A percentile compares a stretch with the other conserved stretches of the same genome.
Evolutionary conservation across 345 rosid species (phyloP).

Genomic region (Anacardium occidentale): DNA sequence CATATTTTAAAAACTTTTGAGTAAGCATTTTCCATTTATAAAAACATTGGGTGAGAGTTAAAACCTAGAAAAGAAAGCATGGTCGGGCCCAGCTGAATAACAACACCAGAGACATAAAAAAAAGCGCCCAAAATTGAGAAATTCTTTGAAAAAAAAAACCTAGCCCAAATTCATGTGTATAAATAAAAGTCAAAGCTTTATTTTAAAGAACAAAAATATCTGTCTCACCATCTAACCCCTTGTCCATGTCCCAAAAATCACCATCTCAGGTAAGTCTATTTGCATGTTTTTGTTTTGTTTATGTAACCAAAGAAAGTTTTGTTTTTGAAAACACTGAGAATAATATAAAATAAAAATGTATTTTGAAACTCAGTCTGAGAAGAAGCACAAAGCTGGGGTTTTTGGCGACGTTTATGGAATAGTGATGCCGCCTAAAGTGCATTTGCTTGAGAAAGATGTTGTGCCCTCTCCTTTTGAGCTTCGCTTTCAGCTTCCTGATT

Average conservation of each 20-base stretch:
- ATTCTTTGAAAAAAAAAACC: conserved; percentile 15
- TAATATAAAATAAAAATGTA: conserved; percentile 23
- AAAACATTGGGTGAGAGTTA: too few species aligned
- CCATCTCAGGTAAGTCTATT: conserved; percentile 32
- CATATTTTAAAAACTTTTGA: too few species aligned
- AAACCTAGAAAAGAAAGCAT: too few species aligned
- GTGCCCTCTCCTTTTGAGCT: conserved; percentile 46
- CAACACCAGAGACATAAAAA: too few species aligned
- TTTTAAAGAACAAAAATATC: conserved; percentile 2
- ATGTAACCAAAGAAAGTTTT: neutral
- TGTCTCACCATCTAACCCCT: too few species aligned
- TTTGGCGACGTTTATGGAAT: conserved; percentile 45
- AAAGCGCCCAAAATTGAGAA: conserved; percentile 7
- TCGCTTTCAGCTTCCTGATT: conserved; percentile 64
- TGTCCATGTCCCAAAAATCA: conserved; percentile 32
- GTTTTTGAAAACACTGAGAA: neutral
- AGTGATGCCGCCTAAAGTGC: conserved; percentile 64
- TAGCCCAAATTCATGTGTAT: neutral
- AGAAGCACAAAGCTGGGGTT: conserved; percentile 37
- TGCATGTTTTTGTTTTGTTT: neutral
- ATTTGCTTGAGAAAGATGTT: conserved; percentile 46
- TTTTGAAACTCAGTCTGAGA: conserved; percentile 52
- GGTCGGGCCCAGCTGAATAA: too few species aligned
- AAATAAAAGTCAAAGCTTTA: neutral
- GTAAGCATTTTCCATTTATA: too few species aligned